Percentiles rank a stretch among this genome's conserved stretches.
These are phyloP conservation scores for Globisporangium canariense DNA, from an alignment of 352 stramenopile species.

Conservation along the genomic window DNA sequence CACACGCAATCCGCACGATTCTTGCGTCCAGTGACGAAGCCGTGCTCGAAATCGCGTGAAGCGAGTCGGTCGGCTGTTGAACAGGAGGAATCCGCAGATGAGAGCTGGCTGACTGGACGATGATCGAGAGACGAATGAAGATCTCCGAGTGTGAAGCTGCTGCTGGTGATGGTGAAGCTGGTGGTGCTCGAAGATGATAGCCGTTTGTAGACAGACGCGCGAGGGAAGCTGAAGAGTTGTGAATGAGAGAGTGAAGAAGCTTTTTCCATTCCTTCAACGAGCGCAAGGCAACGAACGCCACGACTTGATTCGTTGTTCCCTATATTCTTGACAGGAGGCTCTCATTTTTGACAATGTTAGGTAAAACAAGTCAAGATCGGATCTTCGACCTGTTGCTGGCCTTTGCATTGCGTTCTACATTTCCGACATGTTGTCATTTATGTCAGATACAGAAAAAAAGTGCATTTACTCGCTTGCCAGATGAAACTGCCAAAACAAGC, in stretches of 20 bases:
- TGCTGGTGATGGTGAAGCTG: not conserved
- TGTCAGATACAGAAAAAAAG: no score
- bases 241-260: not conserved
- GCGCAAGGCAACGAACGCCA: not conserved
- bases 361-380: not conserved
- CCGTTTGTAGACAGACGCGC: not conserved
- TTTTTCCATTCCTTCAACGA: not conserved
- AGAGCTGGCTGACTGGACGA: not conserved
- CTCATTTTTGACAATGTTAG: not conserved
- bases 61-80: not conserved
- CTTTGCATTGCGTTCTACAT: no score
- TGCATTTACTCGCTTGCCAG: not conserved
- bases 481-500: not conserved
- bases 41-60: slow-evolving; percentile 11
- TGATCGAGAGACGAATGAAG: not conserved
- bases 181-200: not conserved
- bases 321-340: not conserved
- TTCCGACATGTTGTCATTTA: no score
- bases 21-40: slow-evolving; percentile 16
- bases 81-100: not conserved
- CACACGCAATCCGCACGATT: slow-evolving; percentile 42
- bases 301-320: not conserved
- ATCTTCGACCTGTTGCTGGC: not conserved
- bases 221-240: not conserved
- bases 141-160: not conserved